Evolutionary conservation across 345 rosid species (phyloP), one percentile per base, ranked within the genome.

Genomic region (Citrus hindsii): DNA sequence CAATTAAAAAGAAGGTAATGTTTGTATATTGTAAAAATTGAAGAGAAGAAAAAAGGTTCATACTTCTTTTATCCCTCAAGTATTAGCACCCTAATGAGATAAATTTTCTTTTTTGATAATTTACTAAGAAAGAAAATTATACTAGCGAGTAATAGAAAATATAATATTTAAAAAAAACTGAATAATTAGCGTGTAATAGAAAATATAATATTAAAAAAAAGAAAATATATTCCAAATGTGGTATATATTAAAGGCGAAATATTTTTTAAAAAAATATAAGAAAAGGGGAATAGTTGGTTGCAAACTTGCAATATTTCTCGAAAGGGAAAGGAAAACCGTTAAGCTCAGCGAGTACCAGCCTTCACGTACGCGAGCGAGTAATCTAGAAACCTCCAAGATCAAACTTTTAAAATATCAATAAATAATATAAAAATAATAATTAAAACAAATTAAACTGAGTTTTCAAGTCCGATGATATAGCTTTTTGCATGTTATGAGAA

Each of bases 401-500:
- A 4, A n/a, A 9, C 33, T 1, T 16, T 16, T 5, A 27, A 38
- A 3, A 7, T 9, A 37, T n/a, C 6, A 55, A 60, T 3, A 53
- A 22, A 53, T 30, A 72, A 42, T 42, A 42, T 42, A 46, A 46
- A 46, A 46, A 46, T 4, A 46, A 46, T 46, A 46, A 46, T 46
- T 46, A 12, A 46, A 46, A 12, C 18, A 72, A 82, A 67, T 62
- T 62, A 62, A 82, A 72, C 65, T 3, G 21, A 7, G 67, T 7
- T 68, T 63, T 85, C 62, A 69, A 32, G 80, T 85, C 85, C 74
- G 85, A 42, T 51, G 78, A 65, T 35, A 53, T 18, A 30, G 74
- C 65, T 75, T 74, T 46, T 56, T 79, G 75, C 59, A 74, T 67
- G 4, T 1, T 9, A 4, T 16, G 27, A 24, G 58, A 27, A 55